Base-by-base conservation (phyloP, 306 rosid species). In the Vicia faba region DNA sequence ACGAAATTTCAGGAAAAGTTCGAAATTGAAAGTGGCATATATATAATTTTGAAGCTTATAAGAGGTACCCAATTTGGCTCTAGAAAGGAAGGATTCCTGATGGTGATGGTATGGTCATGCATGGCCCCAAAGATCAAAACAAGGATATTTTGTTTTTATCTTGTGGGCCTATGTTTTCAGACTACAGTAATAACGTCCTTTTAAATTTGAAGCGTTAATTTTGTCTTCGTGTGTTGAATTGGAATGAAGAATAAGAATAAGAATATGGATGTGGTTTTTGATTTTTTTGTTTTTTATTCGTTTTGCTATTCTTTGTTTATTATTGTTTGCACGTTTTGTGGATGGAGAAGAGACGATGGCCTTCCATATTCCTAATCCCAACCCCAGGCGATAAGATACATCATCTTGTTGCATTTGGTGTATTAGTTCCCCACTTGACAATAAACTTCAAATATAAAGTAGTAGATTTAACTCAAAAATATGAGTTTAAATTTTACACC, bases 351-450 rank as follows among this genome's bases (percentile, higher is more conserved):
- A 61, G 82, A 71, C 49, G 81, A 73, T 44, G 81, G 56, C 54
- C 45, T 71, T 67, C 65, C 56, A 74, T 68, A 65, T 79, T 84
- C 81, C 84, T 75, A 81, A 85, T 83, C 88, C 51, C 65, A 16
- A 54, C 71, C 80, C 57, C 61, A 16, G 46, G 53, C 20, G 82
- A 84, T 70, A 75, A 69, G 79, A 83, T 71, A 16, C 19, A 40
- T n/a, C 14, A 33, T 5, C 26, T n/a, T 35, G 4, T 16, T 51
- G 39, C 38, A 33, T 33, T 33, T 33, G 38, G 2, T 33, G 9
- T 7, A 33, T 33, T 33, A 33, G 7, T 33, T 33, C 38, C 2
- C 38, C 8, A 33, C 38, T 33, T 33, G 9, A 33, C 38, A 33
- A 6, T 33, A 33, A 33, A 8, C 1, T 33, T 33, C 5, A 2